Conservation (phyloP, 2,329 filamentous ascomycete species). For the Chrysoporthe cubensis region DNA sequence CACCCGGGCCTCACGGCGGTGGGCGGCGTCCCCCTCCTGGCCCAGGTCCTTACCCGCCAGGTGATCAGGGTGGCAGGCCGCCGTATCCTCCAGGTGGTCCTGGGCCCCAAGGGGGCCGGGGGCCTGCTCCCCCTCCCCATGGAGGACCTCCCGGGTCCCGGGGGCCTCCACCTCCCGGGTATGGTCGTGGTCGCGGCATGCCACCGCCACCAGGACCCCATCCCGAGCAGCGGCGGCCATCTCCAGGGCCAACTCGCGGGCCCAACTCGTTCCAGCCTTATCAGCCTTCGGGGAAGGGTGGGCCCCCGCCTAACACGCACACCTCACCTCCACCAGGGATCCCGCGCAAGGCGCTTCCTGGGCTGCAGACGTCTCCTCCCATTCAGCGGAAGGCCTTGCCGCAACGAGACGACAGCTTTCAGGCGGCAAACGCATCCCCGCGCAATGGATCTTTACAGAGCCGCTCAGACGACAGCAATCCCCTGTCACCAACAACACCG, state of each 20-base stretch:
- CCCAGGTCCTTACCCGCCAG: constrained; percentile 38
- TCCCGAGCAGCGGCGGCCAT: constrained; percentile 22
- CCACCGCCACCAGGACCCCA: constrained; percentile 33
- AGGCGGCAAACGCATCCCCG: constrained; percentile 17
- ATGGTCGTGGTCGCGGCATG: constrained; percentile 29
- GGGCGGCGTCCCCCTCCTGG: constrained; percentile 34
- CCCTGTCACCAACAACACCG: constrained; percentile 43
- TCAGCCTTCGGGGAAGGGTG: constrained; percentile 12
- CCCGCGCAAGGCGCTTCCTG: constrained; percentile 24
- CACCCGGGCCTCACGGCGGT: constrained; percentile 31
- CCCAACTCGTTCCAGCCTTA: constrained; percentile 22
- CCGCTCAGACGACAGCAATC: constrained; percentile 44
- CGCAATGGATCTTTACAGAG: constrained; percentile 33
- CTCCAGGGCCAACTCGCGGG: constrained; percentile 20
- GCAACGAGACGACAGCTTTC: constrained; percentile 35
- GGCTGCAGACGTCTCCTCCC: constrained; percentile 38
- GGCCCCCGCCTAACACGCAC: constrained; percentile 16
- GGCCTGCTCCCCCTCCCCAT: constrained; percentile 28
- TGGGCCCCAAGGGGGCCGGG: constrained; percentile 17
- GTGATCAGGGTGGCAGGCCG: constrained; percentile 33
- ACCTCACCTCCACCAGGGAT: constrained; percentile 23
- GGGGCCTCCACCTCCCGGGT: constrained; percentile 34
- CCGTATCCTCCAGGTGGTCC: constrained; percentile 24
- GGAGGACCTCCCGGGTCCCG: constrained; percentile 31
- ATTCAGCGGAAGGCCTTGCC: constrained; percentile 58